Conservation (phyloP, 2,329 filamentous ascomycete genomes). For the Ustulina deusta region DNA sequence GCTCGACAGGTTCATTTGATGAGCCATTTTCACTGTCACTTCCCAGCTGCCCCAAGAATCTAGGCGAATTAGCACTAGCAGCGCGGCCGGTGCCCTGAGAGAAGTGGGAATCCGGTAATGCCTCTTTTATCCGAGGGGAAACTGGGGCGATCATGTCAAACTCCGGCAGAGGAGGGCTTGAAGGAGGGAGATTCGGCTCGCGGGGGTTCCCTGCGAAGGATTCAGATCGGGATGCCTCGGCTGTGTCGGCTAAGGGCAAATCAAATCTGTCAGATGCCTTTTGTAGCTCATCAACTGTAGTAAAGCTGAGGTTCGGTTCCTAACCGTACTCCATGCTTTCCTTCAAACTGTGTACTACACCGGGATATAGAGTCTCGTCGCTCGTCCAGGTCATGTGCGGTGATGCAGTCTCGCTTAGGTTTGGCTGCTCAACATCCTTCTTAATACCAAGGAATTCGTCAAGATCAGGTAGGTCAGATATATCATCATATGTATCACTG, state of each 20-base stretch:
- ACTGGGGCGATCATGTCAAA: neutral
- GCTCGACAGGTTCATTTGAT: slow-evolving; percentile 30
- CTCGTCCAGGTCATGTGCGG: slow-evolving; percentile 19
- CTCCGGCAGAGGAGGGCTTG: slow-evolving; percentile 29
- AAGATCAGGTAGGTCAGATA: slow-evolving; percentile 46
- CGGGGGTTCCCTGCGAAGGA: neutral
- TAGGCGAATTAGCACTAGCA: neutral
- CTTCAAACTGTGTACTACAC: slow-evolving; percentile 44
- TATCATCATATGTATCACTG: slow-evolving; percentile 25
- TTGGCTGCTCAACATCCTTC: neutral
- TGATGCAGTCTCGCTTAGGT: slow-evolving; percentile 1
- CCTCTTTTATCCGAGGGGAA: neutral
- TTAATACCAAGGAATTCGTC: slow-evolving; percentile 36
- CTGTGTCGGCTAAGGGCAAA: slow-evolving; percentile 30
- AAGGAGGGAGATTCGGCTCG: neutral
- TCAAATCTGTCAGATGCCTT: slow-evolving; percentile 47
- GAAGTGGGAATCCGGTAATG: neutral
- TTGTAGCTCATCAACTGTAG: slow-evolving; percentile 48
- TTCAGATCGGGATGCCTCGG: slow-evolving; percentile 4
- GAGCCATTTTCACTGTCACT: neutral
- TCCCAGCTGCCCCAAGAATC: neutral
- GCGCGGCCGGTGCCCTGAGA: neutral
- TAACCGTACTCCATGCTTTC: slow-evolving; percentile 49
- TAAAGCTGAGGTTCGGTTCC: slow-evolving; percentile 50
- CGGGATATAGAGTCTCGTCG: slow-evolving; percentile 49